Base-by-base conservation (phyloP, 2,329 filamentous ascomycete species). In the Nemania sp. region DNA sequence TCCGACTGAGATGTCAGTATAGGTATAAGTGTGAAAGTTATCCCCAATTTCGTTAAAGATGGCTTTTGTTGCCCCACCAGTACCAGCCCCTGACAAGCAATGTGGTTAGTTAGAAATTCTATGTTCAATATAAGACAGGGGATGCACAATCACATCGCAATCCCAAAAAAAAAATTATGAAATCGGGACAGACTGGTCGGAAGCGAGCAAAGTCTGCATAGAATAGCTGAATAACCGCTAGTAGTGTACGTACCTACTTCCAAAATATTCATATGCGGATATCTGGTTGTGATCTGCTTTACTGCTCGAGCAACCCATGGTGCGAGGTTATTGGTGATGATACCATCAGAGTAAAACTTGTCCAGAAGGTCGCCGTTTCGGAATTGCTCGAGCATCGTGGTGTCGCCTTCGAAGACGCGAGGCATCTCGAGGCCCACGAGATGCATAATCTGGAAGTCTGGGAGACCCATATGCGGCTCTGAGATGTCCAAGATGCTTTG, bases 71-170 rank as follows among this genome's bases (percentile, higher is more conserved):
- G 55, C 14, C 2, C 24, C 55, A 1, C 55, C 55, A 1, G 55
- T 54, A 1, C 56, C 43, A 12, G 55, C 55, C 6, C 54, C 54
- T 46, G 26, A 12, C 6, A 28, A 73, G 2, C 72, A 68, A n/a
- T n/a, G 48, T 75, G 67, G 0, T 66, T 49, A 8, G 80, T 64
- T 36, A 73, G 73, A 2, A 61, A 57, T 1, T 68, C 56, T 9
- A 70, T 52, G 14, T 60, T 31, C 37, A 63, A 65, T 19, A 69
- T 7, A 17, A 63, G 30, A 15, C 23, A 24, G 26, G 6, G 6
- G 26, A 12, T 28, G 26, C 2, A 17, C 6, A 11, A 28, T 11
- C 26, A 28, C 6, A 6, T 28, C 26, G 26, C 26, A 11, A 28
- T 11, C 6, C 6, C 26, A 6, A 11, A 11, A 28, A 28, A 6